phyloP scores from a whole-genome alignment of 768 basidiomycete species.

The Suillus discolor region DNA sequence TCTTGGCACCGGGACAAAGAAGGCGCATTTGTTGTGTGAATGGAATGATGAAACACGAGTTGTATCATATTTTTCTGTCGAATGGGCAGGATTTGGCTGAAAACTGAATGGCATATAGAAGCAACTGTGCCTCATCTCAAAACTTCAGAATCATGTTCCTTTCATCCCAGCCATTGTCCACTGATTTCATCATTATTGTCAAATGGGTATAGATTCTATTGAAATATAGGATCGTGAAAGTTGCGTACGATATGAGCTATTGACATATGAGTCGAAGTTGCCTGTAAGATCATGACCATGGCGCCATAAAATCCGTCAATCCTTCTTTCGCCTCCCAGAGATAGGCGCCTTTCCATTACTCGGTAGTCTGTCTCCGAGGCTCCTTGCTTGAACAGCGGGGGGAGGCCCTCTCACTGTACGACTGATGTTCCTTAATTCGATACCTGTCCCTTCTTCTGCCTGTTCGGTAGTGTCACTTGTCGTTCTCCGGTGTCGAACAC shows the following conservation, averaged over 20 bases:
- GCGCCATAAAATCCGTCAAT: slow-evolving; percentile 33
- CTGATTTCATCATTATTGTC: neutral
- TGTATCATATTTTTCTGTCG: slow-evolving; percentile 78
- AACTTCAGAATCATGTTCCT: neutral
- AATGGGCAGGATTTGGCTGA: slow-evolving; percentile 88
- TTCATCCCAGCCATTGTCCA: neutral
- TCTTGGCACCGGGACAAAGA: slow-evolving; percentile 96
- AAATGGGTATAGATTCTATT: neutral
- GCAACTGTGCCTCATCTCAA: neutral
- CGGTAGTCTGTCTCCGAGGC: slow-evolving; percentile 14
- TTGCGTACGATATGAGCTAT: neutral
- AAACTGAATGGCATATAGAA: slow-evolving; percentile 1
- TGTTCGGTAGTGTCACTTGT: slow-evolving; percentile 56
- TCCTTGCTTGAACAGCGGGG: slow-evolving; percentile 7
- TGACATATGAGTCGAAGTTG: neutral
- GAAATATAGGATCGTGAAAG: neutral
- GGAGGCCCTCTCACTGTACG: neutral
- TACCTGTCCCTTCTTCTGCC: slow-evolving; percentile 61
- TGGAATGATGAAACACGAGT: slow-evolving; percentile 75
- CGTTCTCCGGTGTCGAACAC: slow-evolving; percentile 27
- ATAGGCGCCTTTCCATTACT: slow-evolving; percentile 25
- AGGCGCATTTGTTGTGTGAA: slow-evolving; percentile 87
- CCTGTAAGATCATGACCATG: neutral
- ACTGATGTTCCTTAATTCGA: slow-evolving; percentile 24
- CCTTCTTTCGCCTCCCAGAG: slow-evolving; percentile 47